A percentile compares a stretch with the other conserved stretches of the same genome.
Evolutionary conservation across 2,329 filamentous ascomycete species (phyloP).

Genomic region (Orbilia oligospora): DNA sequence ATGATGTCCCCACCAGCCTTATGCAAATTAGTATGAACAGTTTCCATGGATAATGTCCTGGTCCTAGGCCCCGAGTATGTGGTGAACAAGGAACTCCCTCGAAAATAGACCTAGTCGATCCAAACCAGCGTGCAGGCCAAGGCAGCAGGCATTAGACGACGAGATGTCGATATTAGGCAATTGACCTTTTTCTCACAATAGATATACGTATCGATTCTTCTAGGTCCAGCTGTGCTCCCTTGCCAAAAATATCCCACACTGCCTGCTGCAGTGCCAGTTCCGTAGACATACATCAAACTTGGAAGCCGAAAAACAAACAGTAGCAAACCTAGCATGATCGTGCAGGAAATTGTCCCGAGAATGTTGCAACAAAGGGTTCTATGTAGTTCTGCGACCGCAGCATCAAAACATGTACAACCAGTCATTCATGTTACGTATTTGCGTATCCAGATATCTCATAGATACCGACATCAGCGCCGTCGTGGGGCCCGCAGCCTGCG

Average conservation of each 20-base stretch:
- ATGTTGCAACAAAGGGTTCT: not conserved
- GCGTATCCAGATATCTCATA: not conserved
- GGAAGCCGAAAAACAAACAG: conserved; percentile 18
- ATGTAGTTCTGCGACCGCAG: conserved; percentile 20
- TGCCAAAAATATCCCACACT: conserved; percentile 50
- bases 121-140: conserved; percentile 8
- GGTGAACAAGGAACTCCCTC: conserved; percentile 14
- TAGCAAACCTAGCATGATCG: conserved; percentile 30
- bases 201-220: not conserved
- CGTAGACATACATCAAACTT: conserved; percentile 16
- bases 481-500: conserved; percentile 1
- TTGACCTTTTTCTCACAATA: not conserved
- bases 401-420: not conserved
- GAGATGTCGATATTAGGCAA: not conserved
- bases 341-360: conserved; percentile 34
- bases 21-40: conserved; percentile 26
- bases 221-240: not conserved
- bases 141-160: conserved; percentile 7
- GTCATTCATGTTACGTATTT: conserved; percentile 4
- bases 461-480: conserved; percentile 6
- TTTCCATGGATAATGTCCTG: conserved; percentile 33
- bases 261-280: conserved; percentile 11
- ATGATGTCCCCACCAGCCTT: conserved; percentile 31
- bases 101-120: conserved; percentile 1
- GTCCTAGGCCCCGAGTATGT: not conserved